Percentiles rank a stretch among this genome's conserved stretches.
These are phyloP conservation scores for Microdochium paspali DNA, from an alignment of 2,329 filamentous ascomycete species.

Conservation along the genomic window DNA sequence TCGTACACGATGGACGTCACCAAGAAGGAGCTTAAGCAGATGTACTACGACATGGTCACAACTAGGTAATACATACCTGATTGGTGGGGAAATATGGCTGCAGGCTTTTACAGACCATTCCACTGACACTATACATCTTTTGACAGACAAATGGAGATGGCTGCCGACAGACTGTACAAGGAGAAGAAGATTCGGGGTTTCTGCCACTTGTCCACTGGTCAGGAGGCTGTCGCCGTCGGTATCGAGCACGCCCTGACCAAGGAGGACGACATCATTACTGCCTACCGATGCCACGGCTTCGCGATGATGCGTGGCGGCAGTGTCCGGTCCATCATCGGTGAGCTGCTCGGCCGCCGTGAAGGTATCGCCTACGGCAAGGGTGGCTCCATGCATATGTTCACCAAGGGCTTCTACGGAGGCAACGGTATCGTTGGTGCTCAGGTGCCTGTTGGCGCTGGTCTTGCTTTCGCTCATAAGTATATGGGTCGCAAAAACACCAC, in stretches of 20 bases:
- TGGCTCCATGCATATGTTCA: slow-evolving; percentile 99
- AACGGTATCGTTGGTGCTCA: slow-evolving; percentile 99
- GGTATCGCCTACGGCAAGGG: slow-evolving; percentile 99
- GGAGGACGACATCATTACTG: slow-evolving; percentile 89
- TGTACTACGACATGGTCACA: slow-evolving; percentile 97
- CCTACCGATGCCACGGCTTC: slow-evolving; percentile 98
- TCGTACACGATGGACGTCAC: slow-evolving; percentile 87
- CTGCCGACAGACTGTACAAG: slow-evolving; percentile 97
- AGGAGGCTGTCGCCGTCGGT: slow-evolving; percentile 94
- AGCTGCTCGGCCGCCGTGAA: slow-evolving; percentile 87
- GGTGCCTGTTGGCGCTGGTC: slow-evolving; percentile 91
- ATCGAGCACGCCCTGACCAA: slow-evolving; percentile 94
- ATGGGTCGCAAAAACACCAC: slow-evolving; percentile 75
- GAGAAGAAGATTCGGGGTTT: slow-evolving; percentile 99
- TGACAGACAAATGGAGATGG: slow-evolving; percentile 96
- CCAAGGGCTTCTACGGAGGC: slow-evolving; percentile 94
- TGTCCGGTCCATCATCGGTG: slow-evolving; percentile 88
- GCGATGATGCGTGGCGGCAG: slow-evolving; percentile 90
- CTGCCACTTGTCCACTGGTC: slow-evolving; percentile 95
- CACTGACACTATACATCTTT: slow-evolving; percentile 1
- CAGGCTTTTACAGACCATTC: too few relatives aligned
- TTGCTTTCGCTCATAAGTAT: slow-evolving; percentile 97
- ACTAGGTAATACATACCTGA: too few relatives aligned
- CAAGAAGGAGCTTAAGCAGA: slow-evolving; percentile 97
- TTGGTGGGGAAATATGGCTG: too few relatives aligned